Conservation (phyloP, 352 stramenopile genomes). For the Sclerospora graminicola region DNA sequence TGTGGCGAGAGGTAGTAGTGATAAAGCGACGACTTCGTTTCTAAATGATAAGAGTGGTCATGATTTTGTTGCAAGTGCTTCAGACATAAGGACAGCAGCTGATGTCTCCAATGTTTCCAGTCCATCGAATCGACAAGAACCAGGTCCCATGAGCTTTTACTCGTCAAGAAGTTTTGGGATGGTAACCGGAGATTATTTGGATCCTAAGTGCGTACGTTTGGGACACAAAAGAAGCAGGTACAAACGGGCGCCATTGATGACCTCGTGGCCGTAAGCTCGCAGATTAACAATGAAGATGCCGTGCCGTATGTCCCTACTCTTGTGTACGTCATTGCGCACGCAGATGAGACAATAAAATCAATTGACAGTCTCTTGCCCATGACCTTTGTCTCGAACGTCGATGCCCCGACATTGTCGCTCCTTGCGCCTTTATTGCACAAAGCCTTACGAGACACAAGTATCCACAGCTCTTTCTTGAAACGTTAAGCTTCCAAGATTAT, state of each 20-base stretch:
- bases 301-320: slow-evolving; percentile 82
- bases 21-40: slow-evolving; percentile 3
- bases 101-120: slow-evolving; percentile 19
- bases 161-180: slow-evolving; percentile 52
- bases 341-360: slow-evolving; percentile 84
- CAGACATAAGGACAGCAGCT: slow-evolving; percentile 12
- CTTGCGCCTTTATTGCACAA: slow-evolving; percentile 87
- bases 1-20: slow-evolving; percentile 15
- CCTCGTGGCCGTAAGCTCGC: slow-evolving; percentile 78
- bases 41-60: slow-evolving; percentile 8
- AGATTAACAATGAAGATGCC: slow-evolving; percentile 88
- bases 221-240: slow-evolving; percentile 93
- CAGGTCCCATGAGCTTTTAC: slow-evolving; percentile 9
- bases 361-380: slow-evolving; percentile 87
- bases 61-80: slow-evolving; percentile 20
- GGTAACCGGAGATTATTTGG: slow-evolving; percentile 87
- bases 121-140: slow-evolving; percentile 11
- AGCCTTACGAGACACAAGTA: slow-evolving; percentile 86
- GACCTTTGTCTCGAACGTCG: slow-evolving; percentile 88
- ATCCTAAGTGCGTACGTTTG: slow-evolving; percentile 84
- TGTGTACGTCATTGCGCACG: slow-evolving; percentile 87
- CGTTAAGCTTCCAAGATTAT: slow-evolving; percentile 88
- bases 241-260: slow-evolving; percentile 63
- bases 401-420: slow-evolving; percentile 84
- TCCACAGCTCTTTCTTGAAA: slow-evolving; percentile 88